Evolutionary conservation across 75 land plant genomes (phyloP), one percentile per base, ranked within the genome.

Genomic region (Selaginella moellendorffii): DNA sequence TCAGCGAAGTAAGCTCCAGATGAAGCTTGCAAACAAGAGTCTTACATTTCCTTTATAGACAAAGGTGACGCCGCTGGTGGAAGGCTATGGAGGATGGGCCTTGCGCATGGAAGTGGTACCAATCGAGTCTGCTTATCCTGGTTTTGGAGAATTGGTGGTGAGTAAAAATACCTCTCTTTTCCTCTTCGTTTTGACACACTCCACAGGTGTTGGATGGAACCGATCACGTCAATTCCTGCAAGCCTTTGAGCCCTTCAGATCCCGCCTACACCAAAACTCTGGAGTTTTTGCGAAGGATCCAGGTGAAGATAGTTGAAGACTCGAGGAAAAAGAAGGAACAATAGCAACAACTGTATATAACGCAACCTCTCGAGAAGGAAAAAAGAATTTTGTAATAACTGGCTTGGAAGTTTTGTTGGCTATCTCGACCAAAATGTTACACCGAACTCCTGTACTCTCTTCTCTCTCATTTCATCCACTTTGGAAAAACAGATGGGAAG

Each of bases 31-130:
- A n/a, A n/a, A n/a, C n/a, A n/a, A n/a, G n/a, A n/a, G n/a, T n/a
- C n/a, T n/a, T n/a, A n/a, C n/a, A n/a, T n/a, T n/a, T n/a, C n/a
- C n/a, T n/a, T n/a, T n/a, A 26, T 80, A 95, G 99, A 95, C 96
- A 10, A 81, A 82, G 66, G 96, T 95, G 0, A 95, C 99, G 25
- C 96, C 99, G 22, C 75, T 95, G 54, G 91, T 95, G 24, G 99
- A 95, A 78, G 99, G 99, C 27, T 95, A 89, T 71, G 96, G 99
- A 27, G 99, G 99, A 29, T 95, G 96, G 85, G 99, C 91, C 27
- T 76, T 95, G 23, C 78, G 99, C 5, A 71, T 89, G 91, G 99
- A 95, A 72, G 93, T 95, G 54, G 99, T 95, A 28, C 99, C 99
- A 10, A 83, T 95, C 62, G 99, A 95, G 67, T 95, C 99, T 63